These are phyloP conservation scores for Curvularia verruculosa DNA, from an alignment of 2,329 filamentous ascomycete genomes.

Conservation along the genomic window DNA sequence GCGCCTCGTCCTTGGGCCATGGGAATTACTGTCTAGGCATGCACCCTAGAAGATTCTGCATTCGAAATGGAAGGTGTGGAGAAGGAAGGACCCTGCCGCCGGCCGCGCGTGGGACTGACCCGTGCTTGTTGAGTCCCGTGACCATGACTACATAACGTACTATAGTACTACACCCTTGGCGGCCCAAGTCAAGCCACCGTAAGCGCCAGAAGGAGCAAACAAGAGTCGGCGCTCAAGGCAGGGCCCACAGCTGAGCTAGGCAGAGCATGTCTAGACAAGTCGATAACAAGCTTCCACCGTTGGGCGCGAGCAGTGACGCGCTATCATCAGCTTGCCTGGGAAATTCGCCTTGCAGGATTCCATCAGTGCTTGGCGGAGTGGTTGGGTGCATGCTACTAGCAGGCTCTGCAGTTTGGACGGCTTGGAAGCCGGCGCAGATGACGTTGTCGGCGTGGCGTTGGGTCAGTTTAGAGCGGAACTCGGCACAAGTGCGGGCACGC, in stretches of 20 bases:
- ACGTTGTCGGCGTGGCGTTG: conserved; percentile 18
- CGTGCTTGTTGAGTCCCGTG: conserved; percentile 32
- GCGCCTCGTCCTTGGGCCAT: background rate
- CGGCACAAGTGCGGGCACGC: conserved; percentile 21
- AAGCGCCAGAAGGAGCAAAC: conserved; percentile 23
- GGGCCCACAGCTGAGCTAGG: conserved; percentile 15
- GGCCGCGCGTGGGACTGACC: background rate
- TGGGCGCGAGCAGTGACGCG: conserved; percentile 21
- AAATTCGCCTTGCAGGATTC: conserved; percentile 7
- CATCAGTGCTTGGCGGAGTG: conserved; percentile 25
- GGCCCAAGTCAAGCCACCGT: conserved; percentile 15
- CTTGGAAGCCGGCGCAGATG: conserved; percentile 23
- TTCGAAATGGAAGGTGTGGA: conserved; percentile 7
- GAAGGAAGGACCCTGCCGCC: conserved; percentile 1
- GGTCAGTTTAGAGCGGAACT: conserved; percentile 16
- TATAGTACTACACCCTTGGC: conserved; percentile 29
- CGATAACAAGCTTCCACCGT: conserved; percentile 36
- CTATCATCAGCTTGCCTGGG: conserved; percentile 13
- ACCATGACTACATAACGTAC: too few relatives aligned
- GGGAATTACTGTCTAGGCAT: background rate
- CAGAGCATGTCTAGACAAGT: conserved; percentile 22
- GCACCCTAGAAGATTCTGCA: conserved; percentile 12
- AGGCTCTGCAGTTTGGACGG: conserved; percentile 10
- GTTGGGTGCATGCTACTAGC: conserved; percentile 19
- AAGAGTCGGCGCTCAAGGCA: conserved; percentile 27